These are phyloP conservation scores for Sugiyamaella qingdaonensis DNA, from an alignment of 805 yeast genomes.

Conservation along the genomic window DNA sequence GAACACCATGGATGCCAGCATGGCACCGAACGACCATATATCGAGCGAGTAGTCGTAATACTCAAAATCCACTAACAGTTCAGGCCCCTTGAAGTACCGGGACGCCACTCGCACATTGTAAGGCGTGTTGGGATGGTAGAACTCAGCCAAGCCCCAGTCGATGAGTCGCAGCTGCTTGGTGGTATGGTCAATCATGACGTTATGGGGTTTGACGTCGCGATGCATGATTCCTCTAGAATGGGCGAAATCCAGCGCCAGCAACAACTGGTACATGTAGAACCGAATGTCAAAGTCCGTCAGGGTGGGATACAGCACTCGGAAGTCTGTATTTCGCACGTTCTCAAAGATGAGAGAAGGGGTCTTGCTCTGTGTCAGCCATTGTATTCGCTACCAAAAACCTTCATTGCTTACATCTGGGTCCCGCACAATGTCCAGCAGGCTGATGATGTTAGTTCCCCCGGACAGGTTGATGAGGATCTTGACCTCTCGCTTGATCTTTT, in stretches of 20 bases:
- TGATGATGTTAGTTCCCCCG: constrained; percentile 77
- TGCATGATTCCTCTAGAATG: constrained; percentile 96
- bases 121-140: constrained; percentile 83
- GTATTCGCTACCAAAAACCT: neutral
- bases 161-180: constrained; percentile 60
- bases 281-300: constrained; percentile 72
- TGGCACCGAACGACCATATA: constrained; percentile 88
- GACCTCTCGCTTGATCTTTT: constrained; percentile 88
- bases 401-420: constrained; percentile 50
- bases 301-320: constrained; percentile 78
- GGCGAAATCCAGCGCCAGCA: constrained; percentile 78
- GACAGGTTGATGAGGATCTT: constrained; percentile 79
- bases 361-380: constrained; percentile 32
- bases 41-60: constrained; percentile 86
- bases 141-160: constrained; percentile 95
- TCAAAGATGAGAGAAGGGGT: constrained; percentile 89
- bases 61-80: constrained; percentile 73
- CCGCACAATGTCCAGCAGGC: constrained; percentile 76
- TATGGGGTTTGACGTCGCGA: constrained; percentile 91
- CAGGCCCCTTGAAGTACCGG: constrained; percentile 90
- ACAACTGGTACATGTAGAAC: constrained; percentile 76
- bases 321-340: constrained; percentile 78
- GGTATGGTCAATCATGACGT: constrained; percentile 85
- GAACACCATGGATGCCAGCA: constrained; percentile 84
- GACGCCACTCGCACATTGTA: constrained; percentile 91